Conservation (phyloP, 331 rosid species). For the Telfairia occidentalis region DNA sequence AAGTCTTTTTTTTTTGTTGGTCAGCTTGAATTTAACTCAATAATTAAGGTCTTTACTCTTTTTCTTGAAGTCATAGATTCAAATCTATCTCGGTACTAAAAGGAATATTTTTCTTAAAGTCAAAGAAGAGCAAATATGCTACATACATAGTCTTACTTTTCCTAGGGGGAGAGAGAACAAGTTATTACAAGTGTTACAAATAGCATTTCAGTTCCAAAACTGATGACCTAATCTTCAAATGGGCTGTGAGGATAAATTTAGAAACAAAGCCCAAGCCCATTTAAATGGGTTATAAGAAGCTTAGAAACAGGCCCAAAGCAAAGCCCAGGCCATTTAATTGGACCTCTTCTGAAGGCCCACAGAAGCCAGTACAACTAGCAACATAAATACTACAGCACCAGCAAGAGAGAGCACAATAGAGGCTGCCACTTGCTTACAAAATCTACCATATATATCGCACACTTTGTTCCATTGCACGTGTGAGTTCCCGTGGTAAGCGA, state of each 20-base stretch:
- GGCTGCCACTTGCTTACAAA: constrained; percentile 35
- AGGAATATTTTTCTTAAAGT: too few species aligned
- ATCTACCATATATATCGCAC: constrained; percentile 44
- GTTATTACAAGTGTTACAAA: neutral
- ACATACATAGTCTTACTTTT: neutral
- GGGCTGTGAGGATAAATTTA: neutral
- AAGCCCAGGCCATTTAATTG: neutral
- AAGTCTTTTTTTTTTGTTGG: too few species aligned
- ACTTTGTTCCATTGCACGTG: constrained; percentile 60
- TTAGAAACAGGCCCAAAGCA: neutral
- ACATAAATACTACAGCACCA: constrained; percentile 37
- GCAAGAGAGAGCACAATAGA: constrained; percentile 33
- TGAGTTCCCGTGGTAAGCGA: constrained; percentile 57
- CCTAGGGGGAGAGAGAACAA: too few species aligned
- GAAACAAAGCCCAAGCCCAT: neutral
- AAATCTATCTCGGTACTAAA: too few species aligned
- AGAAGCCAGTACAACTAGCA: constrained; percentile 27
- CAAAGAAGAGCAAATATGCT: too few species aligned
- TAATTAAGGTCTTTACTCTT: too few species aligned
- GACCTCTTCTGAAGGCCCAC: constrained; percentile 19
- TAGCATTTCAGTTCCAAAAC: neutral
- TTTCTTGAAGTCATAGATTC: too few species aligned
- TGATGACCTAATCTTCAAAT: neutral
- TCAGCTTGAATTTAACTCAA: too few species aligned
- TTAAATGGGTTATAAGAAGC: neutral